phyloP scores from a whole-genome alignment of 2,329 filamentous ascomycete species.

The Cordyceps tenuipes region DNA sequence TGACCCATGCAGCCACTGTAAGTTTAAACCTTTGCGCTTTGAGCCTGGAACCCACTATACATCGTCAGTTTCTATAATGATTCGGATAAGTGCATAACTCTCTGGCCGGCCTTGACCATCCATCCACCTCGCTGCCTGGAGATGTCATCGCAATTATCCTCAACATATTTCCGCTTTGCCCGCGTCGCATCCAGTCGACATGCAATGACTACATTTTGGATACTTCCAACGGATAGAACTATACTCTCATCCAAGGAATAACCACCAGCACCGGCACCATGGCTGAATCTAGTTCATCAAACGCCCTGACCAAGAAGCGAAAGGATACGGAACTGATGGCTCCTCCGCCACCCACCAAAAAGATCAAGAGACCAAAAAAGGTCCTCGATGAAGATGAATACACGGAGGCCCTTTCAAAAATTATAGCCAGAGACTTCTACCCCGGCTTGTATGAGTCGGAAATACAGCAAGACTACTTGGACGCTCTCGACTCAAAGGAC shows the following conservation, averaged over 20 bases:
- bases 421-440: conserved; percentile 95
- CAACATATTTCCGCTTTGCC: neutral
- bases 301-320: conserved; percentile 59
- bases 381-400: conserved; percentile 93
- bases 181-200: neutral
- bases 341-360: conserved; percentile 74
- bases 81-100: conserved; percentile 5
- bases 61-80: neutral
- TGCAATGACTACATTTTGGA: neutral
- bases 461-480: conserved; percentile 83
- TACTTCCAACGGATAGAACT: neutral
- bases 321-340: conserved; percentile 70
- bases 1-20: conserved; percentile 1
- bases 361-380: conserved; percentile 82
- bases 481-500: conserved; percentile 82
- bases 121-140: neutral
- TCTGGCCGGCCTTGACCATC: neutral
- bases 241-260: neutral
- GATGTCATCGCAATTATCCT: neutral
- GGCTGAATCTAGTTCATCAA: conserved; percentile 30
- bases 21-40: neutral
- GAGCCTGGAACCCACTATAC: neutral
- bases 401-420: conserved; percentile 80
- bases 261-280: neutral
- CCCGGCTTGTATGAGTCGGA: conserved; percentile 81